Evolutionary conservation across 176 grass and related monocot species (phyloP), one percentile per base, ranked within the genome.

Genomic region (Phragmites australis): DNA sequence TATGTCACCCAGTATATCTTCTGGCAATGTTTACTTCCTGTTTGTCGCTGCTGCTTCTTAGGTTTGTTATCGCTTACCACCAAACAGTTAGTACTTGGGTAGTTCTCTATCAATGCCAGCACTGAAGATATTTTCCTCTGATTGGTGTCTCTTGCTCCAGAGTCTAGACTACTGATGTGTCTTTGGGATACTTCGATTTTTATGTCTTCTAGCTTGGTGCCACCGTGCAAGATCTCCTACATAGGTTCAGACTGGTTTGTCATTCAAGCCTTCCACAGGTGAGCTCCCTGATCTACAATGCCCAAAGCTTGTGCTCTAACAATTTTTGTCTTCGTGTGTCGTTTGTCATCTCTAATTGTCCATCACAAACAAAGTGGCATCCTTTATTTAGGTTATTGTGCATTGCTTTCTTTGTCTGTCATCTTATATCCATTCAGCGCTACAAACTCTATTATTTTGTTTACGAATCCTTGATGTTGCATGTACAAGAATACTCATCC

Each of bases 361-460:
- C 21, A 27, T 21, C 59, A 23, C 65, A 30, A 42, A 55, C 44
- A 65, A 82, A 21, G 22, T 42, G 21, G 6, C 30, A 3, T 63
- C 17, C 60, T 1, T 9, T 37, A 14, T 63, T 23, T 30, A 14
- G 9, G 6, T 27, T 61, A 3, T 11, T 3, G 3, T 40, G 44
- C 12, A 32, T 18, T 61, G 53, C n/a, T 71, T 71, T 59, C 41
- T 81, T 44, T 70, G 9, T 57, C 53, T 81, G 79, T 18, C 23
- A 9, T 59, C 40, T 34, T 41, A 43, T 58, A 23, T 45, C 13
- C 65, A 72, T 82, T 74, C 26, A 41, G n/a, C 43, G 14, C 34
- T 23, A 9, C 19, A 56, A 57, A 42, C 0, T 22, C 19, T 31
- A 25, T 25, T 15, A 1, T 19, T 74, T 40, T 41, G 10, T 22